A percentile compares a stretch with the other conserved stretches of the same genome.
These are phyloP conservation scores for Fusarium humuli DNA, from an alignment of 2,329 filamentous ascomycete species.

Conservation along the genomic window DNA sequence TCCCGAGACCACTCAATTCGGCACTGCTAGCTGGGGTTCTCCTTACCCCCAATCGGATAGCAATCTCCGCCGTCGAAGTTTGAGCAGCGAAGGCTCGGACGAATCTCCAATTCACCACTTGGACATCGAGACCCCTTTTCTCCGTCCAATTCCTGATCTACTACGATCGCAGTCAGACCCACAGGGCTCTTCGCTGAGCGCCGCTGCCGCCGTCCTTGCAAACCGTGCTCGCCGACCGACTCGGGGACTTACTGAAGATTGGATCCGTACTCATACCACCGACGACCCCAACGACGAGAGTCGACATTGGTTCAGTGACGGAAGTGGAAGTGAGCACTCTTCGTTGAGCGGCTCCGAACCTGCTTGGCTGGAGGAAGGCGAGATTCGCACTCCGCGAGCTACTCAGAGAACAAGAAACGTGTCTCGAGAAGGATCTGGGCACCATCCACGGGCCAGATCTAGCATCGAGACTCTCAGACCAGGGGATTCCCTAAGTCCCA, in stretches of 20 bases:
- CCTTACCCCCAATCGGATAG: constrained; percentile 79
- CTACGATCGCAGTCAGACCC: constrained; percentile 48
- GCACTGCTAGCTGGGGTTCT: constrained; percentile 90
- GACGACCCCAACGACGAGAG: constrained; percentile 73
- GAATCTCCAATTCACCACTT: constrained; percentile 71
- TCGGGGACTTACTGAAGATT: constrained; percentile 80
- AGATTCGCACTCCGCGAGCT: constrained; percentile 62
- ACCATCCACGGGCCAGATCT: constrained; percentile 61
- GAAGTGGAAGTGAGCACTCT: constrained; percentile 77
- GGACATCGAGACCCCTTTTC: constrained; percentile 71
- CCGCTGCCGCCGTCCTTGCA: constrained; percentile 71
- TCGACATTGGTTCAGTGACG: constrained; percentile 85
- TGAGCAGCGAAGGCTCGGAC: constrained; percentile 69
- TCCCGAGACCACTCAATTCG: constrained; percentile 59
- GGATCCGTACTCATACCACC: constrained; percentile 88
- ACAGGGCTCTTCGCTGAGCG: constrained; percentile 55
- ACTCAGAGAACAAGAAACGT: constrained; percentile 36
- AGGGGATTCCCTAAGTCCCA: constrained; percentile 45
- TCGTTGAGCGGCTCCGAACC: constrained; percentile 75
- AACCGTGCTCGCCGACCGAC: constrained; percentile 70
- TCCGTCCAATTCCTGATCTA: constrained; percentile 66
- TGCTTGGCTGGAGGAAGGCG: constrained; percentile 63
- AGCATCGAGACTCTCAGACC: constrained; percentile 68
- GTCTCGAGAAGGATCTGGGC: constrained; percentile 50
- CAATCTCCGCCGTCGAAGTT: constrained; percentile 63